Evolutionary conservation across 371 early-diverging fungal genomes (phyloP), one percentile per base, ranked within the genome.

Genomic region (Capniomyces stellatus): DNA sequence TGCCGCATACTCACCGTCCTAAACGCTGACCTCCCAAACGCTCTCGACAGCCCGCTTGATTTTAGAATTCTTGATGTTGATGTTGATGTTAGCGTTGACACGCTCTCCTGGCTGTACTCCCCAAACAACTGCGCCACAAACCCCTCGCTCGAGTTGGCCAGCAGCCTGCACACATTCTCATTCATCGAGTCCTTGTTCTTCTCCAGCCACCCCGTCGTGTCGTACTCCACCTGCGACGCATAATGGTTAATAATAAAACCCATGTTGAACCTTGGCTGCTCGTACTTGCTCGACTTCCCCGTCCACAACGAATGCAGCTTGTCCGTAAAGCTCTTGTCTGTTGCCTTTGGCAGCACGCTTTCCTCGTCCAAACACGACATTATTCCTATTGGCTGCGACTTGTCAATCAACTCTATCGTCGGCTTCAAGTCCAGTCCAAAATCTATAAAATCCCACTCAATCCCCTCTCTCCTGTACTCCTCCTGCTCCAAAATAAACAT

Each of bases 401-500:
- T 90, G 64, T 99, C 99, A 58, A 99, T 95, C 53, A 98, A 69
- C 48, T 98, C 91, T 58, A 99, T 99, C 10, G 98, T 98, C 1
- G 98, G 98, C 65, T 98, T 96, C 50, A 99, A 68, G 63, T 99
- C 99, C 43, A 98, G 78, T 8, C 99, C 98, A 74, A 98, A 99
- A 71, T 99, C 98, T 54, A 98, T 95, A 64, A 89, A 94, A 63
- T 90, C 83, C 95, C 98, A 98, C 46, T 98, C 93, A 56, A 99
- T 98, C 48, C 87, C 85, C 71, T 99, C 99, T 35, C 79, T 77
- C 57, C 81, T 72, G 74, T 99, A 99, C 64, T 98, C 95, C 65
- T 96, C 93, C 66, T 99, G 98, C 71, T 99, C 99, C 15, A 96
- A 74, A 35, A 91, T 85, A 74, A 99, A 99, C 99, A 99, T 99